phyloP scores from a whole-genome alignment of 176 grass and related monocot genomes.

The Oryza meyeriana region DNA sequence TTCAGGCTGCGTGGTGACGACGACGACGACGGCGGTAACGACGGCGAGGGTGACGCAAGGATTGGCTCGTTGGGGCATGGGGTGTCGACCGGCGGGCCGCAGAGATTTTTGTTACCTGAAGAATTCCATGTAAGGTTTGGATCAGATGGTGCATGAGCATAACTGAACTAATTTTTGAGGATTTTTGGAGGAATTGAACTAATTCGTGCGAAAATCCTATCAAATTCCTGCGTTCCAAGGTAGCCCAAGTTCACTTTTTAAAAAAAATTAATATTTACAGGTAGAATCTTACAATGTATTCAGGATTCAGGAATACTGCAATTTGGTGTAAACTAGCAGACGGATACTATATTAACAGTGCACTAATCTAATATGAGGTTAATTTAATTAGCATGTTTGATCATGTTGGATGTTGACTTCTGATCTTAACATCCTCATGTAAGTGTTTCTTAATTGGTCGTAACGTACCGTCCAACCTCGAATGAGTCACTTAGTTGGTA shows the following conservation, averaged over 20 bases:
- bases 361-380: no score
- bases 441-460: neutral
- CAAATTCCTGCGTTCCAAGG: no score
- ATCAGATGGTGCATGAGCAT: neutral
- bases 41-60: neutral
- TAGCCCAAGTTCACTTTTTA: no score
- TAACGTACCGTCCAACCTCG: neutral
- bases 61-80: neutral
- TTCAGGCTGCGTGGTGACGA: slow-evolving; percentile 4
- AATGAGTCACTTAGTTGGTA: neutral
- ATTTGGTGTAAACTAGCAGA: neutral
- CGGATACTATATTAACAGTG: no score
- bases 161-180: no score
- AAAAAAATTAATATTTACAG: no score
- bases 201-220: no score
- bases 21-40: neutral
- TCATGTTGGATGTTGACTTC: neutral
- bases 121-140: neutral
- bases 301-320: neutral
- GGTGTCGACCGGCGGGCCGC: slow-evolving; percentile 35
- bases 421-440: neutral
- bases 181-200: no score
- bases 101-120: slow-evolving; percentile 70
- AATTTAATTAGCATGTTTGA: neutral
- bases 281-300: neutral